These are phyloP conservation scores for Epichloe elymi DNA, from an alignment of 2,329 filamentous ascomycete genomes.

Conservation along the genomic window DNA sequence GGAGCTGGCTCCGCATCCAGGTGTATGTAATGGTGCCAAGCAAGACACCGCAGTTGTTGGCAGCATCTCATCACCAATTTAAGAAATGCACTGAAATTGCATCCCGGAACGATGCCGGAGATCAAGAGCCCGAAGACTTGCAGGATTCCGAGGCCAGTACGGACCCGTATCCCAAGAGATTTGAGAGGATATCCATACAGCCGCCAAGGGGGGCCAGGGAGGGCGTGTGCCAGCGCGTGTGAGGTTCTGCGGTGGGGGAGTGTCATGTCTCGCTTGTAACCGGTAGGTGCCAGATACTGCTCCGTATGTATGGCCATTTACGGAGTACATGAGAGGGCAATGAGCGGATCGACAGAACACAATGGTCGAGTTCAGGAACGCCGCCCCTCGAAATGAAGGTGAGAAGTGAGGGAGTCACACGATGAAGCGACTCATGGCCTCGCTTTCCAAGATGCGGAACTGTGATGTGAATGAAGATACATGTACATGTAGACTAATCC, in stretches of 20 bases:
- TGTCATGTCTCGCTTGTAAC: conserved; percentile 12
- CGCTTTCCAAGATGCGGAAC: not conserved
- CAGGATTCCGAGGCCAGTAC: not conserved
- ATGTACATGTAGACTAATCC: not conserved
- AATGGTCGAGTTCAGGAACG: no score
- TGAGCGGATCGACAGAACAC: no score
- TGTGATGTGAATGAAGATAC: not conserved
- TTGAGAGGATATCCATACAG: not conserved
- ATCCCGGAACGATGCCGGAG: not conserved
- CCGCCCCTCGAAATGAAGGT: no score
- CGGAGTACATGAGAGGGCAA: not conserved
- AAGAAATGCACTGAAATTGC: not conserved
- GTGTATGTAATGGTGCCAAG: not conserved
- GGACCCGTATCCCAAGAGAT: conserved; percentile 8
- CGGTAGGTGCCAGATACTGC: conserved; percentile 2
- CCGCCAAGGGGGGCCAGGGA: not conserved
- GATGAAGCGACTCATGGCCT: not conserved
- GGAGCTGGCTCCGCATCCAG: not conserved
- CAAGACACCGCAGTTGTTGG: not conserved
- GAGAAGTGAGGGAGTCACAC: not conserved
- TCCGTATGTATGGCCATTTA: no score
- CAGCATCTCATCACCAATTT: not conserved
- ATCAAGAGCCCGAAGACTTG: no score
- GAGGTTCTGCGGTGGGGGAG: conserved; percentile 6
- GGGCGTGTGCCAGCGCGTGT: conserved; percentile 4